A percentile compares a stretch with the other conserved stretches of the same genome.
These are phyloP conservation scores for Cytospora piceae DNA, from an alignment of 2,329 filamentous ascomycete genomes.

Conservation along the genomic window DNA sequence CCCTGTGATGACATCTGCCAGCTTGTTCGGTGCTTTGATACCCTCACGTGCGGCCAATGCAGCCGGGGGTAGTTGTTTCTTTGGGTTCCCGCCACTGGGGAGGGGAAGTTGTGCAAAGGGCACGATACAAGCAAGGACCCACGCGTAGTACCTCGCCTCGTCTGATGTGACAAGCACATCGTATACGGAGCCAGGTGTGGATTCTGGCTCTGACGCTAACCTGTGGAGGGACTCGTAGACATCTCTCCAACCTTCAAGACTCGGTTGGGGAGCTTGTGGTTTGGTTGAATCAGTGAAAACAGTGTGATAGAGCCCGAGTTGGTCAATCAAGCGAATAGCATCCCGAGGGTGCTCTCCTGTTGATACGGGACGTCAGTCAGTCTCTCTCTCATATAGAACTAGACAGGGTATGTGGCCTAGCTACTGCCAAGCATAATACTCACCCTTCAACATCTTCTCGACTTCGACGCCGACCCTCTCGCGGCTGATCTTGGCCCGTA, in stretches of 20 bases:
- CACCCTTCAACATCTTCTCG: conserved; percentile 86
- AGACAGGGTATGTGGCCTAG: background rate
- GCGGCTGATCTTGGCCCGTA: conserved; percentile 88
- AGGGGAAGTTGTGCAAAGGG: conserved; percentile 66
- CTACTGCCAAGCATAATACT: conserved; percentile 7
- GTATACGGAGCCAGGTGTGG: conserved; percentile 45
- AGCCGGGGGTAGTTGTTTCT: conserved; percentile 55
- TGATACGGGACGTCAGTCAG: conserved; percentile 12
- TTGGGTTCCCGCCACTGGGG: conserved; percentile 36
- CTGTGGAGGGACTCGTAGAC: conserved; percentile 66
- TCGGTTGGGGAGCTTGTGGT: conserved; percentile 56
- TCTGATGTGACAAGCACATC: conserved; percentile 62
- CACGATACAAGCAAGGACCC: conserved; percentile 74
- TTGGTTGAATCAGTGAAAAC: conserved; percentile 72
- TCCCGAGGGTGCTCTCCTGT: conserved; percentile 61
- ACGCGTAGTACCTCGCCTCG: conserved; percentile 72
- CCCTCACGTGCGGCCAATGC: conserved; percentile 73
- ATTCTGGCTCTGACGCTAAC: conserved; percentile 1
- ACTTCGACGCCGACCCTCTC: conserved; percentile 87
- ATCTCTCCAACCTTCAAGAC: conserved; percentile 62
- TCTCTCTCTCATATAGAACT: background rate
- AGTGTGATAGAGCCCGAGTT: conserved; percentile 69
- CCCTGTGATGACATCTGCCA: conserved; percentile 68
- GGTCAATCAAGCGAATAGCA: conserved; percentile 68
- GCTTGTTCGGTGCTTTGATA: conserved; percentile 77